phyloP scores from a whole-genome alignment of 164 flowering plant genomes.

The Saururus chinensis region DNA sequence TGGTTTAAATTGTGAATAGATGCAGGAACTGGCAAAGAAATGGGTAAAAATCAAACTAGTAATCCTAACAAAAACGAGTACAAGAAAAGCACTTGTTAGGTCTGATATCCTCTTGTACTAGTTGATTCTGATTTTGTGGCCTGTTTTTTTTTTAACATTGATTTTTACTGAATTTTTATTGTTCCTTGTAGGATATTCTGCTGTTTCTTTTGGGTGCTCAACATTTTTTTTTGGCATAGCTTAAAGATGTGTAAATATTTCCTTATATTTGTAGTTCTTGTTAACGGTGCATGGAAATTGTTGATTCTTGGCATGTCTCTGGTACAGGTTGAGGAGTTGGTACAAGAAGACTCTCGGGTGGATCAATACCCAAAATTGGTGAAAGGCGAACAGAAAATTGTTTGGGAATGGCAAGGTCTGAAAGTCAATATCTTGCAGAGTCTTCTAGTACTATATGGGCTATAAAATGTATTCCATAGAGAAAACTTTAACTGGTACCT shows the following conservation, averaged over 20 bases:
- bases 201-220: not conserved
- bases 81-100: not conserved
- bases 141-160: not conserved
- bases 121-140: not conserved
- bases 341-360: constrained; percentile 84
- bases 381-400: constrained; percentile 88
- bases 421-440: not conserved
- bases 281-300: not conserved
- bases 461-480: not conserved
- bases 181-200: not conserved
- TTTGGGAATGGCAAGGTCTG: constrained; percentile 99
- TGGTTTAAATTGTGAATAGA: no score
- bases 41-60: no score
- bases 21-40: no score
- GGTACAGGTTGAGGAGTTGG: constrained; percentile 73
- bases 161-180: not conserved
- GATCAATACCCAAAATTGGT: constrained; percentile 81
- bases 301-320: constrained; percentile 1
- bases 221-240: no score
- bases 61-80: not conserved
- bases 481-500: no score
- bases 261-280: no score
- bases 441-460: no score
- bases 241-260: no score
- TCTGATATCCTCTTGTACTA: not conserved